Conservation (phyloP, 1,284 basidiomycete genomes). For the Rhodotorula sp. region DNA sequence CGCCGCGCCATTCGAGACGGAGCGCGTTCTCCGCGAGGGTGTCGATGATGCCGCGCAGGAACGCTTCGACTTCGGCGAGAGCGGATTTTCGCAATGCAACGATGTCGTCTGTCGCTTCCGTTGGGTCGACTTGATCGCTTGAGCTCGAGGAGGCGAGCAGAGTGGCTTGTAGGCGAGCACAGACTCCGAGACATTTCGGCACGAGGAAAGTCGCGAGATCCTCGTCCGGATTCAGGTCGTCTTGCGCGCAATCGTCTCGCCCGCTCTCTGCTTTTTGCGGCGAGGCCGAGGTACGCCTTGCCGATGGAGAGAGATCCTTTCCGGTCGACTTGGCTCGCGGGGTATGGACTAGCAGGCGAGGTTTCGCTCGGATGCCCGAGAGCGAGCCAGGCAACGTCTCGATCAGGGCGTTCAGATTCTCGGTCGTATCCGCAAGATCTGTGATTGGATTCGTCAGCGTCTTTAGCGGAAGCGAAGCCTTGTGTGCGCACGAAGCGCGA, state of each 20-base stretch:
- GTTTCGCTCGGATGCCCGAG: constrained; percentile 28
- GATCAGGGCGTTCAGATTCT: constrained; percentile 20
- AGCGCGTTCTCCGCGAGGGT: constrained; percentile 25
- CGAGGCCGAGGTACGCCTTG: background rate
- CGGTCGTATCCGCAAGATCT: constrained; percentile 15
- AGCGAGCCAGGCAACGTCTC: constrained; percentile 24
- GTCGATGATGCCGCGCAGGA: constrained; percentile 20
- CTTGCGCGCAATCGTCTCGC: background rate
- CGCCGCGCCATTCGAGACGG: constrained; percentile 19
- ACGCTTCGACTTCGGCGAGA: constrained; percentile 15
- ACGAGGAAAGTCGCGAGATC: constrained; percentile 38
- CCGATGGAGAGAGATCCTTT: background rate
- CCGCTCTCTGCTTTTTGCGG: background rate
- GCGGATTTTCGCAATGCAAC: constrained; percentile 2
- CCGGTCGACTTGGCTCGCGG: constrained; percentile 4
- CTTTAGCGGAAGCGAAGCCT: too few relatives aligned
- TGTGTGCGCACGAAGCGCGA: too few relatives aligned
- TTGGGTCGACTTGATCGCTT: too few relatives aligned
- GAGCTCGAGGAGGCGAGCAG: background rate
- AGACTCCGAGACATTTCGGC: constrained; percentile 20
- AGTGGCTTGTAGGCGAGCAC: constrained; percentile 21
- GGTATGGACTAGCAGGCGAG: constrained; percentile 33
- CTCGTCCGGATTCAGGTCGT: constrained; percentile 19
- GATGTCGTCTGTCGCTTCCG: background rate
- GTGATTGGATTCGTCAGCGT: background rate